Evolutionary conservation across 179 eudicot species (phyloP).

Genomic region (Drosera spatulata): DNA sequence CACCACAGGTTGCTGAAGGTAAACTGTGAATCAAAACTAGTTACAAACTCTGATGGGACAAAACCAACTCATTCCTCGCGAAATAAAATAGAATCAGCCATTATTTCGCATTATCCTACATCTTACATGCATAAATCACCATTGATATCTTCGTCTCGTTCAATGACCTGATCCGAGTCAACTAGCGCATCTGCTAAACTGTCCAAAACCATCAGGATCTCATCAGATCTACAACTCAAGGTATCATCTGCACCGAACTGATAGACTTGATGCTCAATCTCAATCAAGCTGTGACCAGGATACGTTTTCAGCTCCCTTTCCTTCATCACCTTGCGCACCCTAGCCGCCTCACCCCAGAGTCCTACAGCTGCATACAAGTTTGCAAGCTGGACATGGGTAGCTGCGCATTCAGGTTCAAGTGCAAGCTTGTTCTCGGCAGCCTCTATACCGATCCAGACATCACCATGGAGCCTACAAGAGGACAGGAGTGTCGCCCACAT

Average conservation of each 20-base stretch:
- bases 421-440: slow-evolving; percentile 51
- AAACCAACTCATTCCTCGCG: too few species aligned
- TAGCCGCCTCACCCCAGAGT: slow-evolving; percentile 34
- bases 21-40: too few species aligned
- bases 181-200: slow-evolving; percentile 27
- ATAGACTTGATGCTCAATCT: slow-evolving; percentile 22
- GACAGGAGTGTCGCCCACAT: slow-evolving; percentile 62
- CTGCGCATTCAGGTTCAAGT: slow-evolving; percentile 39
- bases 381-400: slow-evolving; percentile 45
- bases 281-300: slow-evolving; percentile 47
- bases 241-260: slow-evolving; percentile 28
- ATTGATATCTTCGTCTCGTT: slow-evolving; percentile 11
- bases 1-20: background rate
- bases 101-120: too few species aligned
- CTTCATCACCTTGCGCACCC: slow-evolving; percentile 37
- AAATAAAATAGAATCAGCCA: too few species aligned
- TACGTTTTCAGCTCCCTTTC: slow-evolving; percentile 25
- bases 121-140: background rate
- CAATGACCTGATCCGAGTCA: slow-evolving; percentile 5
- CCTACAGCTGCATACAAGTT: slow-evolving; percentile 48
- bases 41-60: too few species aligned
- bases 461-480: slow-evolving; percentile 39
- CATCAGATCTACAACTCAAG: slow-evolving; percentile 16
- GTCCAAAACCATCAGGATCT: slow-evolving; percentile 22
- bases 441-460: slow-evolving; percentile 45